These are phyloP conservation scores for Ogataea trehalophila DNA, from an alignment of 805 yeast genomes.

Conservation along the genomic window DNA sequence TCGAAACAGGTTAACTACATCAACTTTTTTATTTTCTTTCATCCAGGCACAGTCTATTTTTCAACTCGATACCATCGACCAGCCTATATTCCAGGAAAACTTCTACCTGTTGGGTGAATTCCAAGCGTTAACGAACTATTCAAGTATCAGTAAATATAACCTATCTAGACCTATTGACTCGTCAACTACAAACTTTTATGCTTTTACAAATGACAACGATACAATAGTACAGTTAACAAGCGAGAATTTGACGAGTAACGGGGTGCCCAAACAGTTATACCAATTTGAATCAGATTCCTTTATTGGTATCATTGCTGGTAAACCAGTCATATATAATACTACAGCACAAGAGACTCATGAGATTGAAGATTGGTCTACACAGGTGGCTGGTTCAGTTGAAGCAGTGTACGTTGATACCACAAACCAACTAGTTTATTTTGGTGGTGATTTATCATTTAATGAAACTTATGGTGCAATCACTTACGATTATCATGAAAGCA, in stretches of 20 bases:
- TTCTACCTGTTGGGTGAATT: conserved; percentile 25
- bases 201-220: conserved; percentile 13
- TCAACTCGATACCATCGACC: conserved; percentile 3
- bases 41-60: not conserved
- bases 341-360: not conserved
- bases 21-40: no score
- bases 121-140: conserved; percentile 23
- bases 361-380: conserved; percentile 20
- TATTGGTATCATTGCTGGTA: conserved; percentile 21
- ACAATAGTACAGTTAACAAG: conserved; percentile 11
- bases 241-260: conserved; percentile 3
- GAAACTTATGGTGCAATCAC: conserved; percentile 54
- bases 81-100: conserved; percentile 18
- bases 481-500: conserved; percentile 46
- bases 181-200: conserved; percentile 14
- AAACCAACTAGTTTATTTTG: conserved; percentile 57
- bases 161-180: conserved; percentile 10
- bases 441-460: conserved; percentile 64
- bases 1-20: no score
- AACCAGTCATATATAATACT: conserved; percentile 20
- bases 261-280: conserved; percentile 11
- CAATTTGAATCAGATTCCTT: conserved; percentile 12
- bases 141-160: conserved; percentile 18
- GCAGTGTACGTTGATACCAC: conserved; percentile 45
- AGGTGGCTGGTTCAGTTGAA: conserved; percentile 36